A percentile compares a stretch with the other conserved stretches of the same genome.
Evolutionary conservation across 2,329 filamentous ascomycete genomes (phyloP).

Genomic region (Stemphylium lycopersici): DNA sequence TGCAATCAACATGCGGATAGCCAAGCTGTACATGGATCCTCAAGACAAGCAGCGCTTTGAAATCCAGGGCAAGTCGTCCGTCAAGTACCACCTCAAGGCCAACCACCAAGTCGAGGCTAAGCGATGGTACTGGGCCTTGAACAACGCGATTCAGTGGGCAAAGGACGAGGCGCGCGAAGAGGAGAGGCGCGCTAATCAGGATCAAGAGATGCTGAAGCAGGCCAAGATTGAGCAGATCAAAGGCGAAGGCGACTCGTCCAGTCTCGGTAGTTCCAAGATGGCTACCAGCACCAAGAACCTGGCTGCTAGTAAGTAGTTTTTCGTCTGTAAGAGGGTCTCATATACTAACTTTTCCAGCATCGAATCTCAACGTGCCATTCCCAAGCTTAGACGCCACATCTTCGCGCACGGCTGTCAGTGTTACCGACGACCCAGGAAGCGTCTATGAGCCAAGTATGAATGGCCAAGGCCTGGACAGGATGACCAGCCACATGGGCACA

Average conservation of each 20-base stretch:
- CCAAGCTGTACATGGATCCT: slow-evolving; percentile 90
- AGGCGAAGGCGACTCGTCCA: slow-evolving; percentile 50
- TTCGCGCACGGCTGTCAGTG: slow-evolving; percentile 53
- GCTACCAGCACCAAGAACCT: slow-evolving; percentile 34
- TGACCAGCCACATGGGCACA: slow-evolving; percentile 57
- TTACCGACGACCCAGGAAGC: slow-evolving; percentile 62
- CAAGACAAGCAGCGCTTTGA: slow-evolving; percentile 98
- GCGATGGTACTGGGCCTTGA: slow-evolving; percentile 98
- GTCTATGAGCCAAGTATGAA: slow-evolving; percentile 63
- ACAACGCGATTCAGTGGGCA: slow-evolving; percentile 98
- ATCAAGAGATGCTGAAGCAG: slow-evolving; percentile 73
- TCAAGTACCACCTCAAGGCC: slow-evolving; percentile 97
- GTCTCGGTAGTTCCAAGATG: slow-evolving; percentile 45
- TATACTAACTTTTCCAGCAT: slow-evolving; percentile 30
- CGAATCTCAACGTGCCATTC: slow-evolving; percentile 57
- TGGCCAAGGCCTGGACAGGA: slow-evolving; percentile 60
- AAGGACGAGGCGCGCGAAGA: slow-evolving; percentile 97
- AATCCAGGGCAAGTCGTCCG: slow-evolving; percentile 96
- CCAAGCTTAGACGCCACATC: slow-evolving; percentile 46
- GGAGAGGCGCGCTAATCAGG: slow-evolving; percentile 74
- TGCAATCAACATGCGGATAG: slow-evolving; percentile 98
- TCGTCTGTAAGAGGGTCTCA: neutral
- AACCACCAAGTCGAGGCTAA: slow-evolving; percentile 99
- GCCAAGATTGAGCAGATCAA: slow-evolving; percentile 76
- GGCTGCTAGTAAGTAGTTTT: slow-evolving; percentile 32